A percentile compares a stretch with the other conserved stretches of the same genome.
These are phyloP conservation scores for Malassezia nana DNA, from an alignment of 1,284 basidiomycete genomes.

Conservation along the genomic window DNA sequence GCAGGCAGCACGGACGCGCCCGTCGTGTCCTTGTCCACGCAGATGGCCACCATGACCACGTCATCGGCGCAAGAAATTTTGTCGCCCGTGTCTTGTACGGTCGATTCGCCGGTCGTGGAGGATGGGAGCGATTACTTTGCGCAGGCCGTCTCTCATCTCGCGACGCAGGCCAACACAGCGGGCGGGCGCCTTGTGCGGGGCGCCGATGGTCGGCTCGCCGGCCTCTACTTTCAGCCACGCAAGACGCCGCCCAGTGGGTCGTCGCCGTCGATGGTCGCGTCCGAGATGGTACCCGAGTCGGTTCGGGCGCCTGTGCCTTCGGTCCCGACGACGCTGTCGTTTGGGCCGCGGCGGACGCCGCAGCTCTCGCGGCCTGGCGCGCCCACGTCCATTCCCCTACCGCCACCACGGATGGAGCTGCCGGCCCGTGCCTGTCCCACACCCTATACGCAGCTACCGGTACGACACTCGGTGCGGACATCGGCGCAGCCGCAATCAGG, in stretches of 20 bases:
- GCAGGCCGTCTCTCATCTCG: constrained; percentile 59
- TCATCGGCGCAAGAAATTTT: background rate
- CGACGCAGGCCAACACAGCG: constrained; percentile 58
- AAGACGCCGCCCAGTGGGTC: background rate
- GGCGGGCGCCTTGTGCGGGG: constrained; percentile 82
- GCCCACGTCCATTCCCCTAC: constrained; percentile 9
- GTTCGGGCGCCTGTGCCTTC: background rate
- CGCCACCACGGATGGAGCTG: constrained; percentile 1
- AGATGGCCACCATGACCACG: background rate
- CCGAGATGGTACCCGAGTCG: background rate
- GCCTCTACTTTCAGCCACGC: constrained; percentile 82
- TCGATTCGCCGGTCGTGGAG: background rate
- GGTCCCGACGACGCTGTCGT: constrained; percentile 4
- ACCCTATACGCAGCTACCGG: constrained; percentile 15
- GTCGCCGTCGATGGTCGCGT: background rate
- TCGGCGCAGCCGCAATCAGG: constrained; percentile 40
- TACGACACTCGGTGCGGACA: constrained; percentile 13
- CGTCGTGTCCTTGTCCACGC: background rate
- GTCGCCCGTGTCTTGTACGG: background rate
- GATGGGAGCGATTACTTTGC: constrained; percentile 68
- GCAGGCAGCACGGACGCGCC: background rate
- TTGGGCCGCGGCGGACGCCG: background rate
- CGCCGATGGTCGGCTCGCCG: constrained; percentile 80
- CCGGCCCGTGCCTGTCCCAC: constrained; percentile 13
- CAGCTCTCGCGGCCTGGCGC: constrained; percentile 5